phyloP scores from a whole-genome alignment of 768 basidiomycete species.

The Russula brevipes region DNA sequence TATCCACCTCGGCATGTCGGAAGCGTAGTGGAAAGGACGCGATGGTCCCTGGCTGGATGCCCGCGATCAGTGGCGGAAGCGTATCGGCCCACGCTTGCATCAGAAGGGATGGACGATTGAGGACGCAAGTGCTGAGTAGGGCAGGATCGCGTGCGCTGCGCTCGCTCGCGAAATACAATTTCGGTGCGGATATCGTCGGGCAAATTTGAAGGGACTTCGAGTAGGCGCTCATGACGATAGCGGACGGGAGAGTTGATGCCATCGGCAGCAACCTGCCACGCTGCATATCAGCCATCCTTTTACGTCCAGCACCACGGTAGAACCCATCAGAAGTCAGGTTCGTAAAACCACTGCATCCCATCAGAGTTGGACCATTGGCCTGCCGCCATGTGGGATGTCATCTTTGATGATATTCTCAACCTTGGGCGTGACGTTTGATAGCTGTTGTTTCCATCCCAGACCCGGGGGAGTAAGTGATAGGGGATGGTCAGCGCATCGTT shows the following conservation, averaged over 20 bases:
- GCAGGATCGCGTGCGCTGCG: slow-evolving; percentile 53
- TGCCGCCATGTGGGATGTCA: slow-evolving; percentile 47
- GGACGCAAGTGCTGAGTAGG: slow-evolving; percentile 59
- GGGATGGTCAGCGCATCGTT: too few relatives aligned
- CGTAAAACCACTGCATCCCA: slow-evolving; percentile 54
- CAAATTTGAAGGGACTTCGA: slow-evolving; percentile 51
- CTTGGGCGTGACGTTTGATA: slow-evolving; percentile 52
- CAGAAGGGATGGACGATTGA: slow-evolving; percentile 31
- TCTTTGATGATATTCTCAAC: slow-evolving; percentile 66
- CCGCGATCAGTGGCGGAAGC: slow-evolving; percentile 69
- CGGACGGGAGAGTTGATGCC: slow-evolving; percentile 86
- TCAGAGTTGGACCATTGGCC: slow-evolving; percentile 77
- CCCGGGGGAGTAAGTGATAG: slow-evolving; percentile 46
- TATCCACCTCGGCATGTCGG: slow-evolving; percentile 80
- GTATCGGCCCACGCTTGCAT: slow-evolving; percentile 40
- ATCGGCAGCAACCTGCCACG: slow-evolving; percentile 80
- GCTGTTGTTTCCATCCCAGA: slow-evolving; percentile 83
- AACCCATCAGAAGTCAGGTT: slow-evolving; percentile 67
- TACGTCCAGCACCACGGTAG: not conserved
- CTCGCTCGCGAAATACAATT: slow-evolving; percentile 65
- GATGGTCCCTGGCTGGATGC: slow-evolving; percentile 63
- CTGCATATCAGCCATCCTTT: not conserved
- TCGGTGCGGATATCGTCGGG: slow-evolving; percentile 51
- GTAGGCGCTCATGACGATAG: slow-evolving; percentile 57
- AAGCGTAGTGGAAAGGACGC: slow-evolving; percentile 90